phyloP scores from a whole-genome alignment of 768 basidiomycete genomes.

The Suillus clintonianus region DNA sequence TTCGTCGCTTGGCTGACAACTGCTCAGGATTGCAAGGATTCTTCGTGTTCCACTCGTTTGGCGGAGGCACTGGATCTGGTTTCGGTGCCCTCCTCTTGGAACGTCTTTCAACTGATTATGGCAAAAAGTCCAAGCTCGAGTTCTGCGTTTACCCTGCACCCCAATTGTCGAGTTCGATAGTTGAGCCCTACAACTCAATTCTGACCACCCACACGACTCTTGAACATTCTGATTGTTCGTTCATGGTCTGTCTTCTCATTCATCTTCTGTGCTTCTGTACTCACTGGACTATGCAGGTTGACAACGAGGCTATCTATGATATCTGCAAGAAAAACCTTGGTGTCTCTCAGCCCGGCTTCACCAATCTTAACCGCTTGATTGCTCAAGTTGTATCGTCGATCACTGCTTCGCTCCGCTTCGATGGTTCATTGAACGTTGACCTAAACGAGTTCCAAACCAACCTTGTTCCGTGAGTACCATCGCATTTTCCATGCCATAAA shows the following conservation, averaged over 20 bases:
- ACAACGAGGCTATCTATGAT: constrained; percentile 99
- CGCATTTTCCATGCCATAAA: constrained; percentile 1
- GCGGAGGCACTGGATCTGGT: constrained; percentile 98
- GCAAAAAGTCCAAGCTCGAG: constrained; percentile 99
- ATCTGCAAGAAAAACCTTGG: constrained; percentile 97
- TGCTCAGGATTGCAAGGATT: constrained; percentile 98
- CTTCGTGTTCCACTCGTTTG: constrained; percentile 99
- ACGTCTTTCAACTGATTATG: constrained; percentile 96
- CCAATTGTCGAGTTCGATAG: constrained; percentile 91
- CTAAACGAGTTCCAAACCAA: constrained; percentile 99
- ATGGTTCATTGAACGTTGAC: constrained; percentile 96
- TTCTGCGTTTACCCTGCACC: constrained; percentile 98
- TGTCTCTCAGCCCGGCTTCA: constrained; percentile 83
- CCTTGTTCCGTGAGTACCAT: constrained; percentile 80
- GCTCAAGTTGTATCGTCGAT: constrained; percentile 98
- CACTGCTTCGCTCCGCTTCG: constrained; percentile 96
- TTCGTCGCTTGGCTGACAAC: constrained; percentile 96
- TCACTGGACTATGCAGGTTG: constrained; percentile 57
- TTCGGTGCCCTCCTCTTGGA: constrained; percentile 98
- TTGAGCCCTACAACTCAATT: constrained; percentile 98
- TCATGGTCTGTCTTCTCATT: constrained; percentile 68
- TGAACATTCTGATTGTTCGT: constrained; percentile 99
- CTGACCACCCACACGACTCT: constrained; percentile 98
- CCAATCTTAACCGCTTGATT: constrained; percentile 94
- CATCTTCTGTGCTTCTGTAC: constrained; percentile 6